Evolutionary conservation across 768 basidiomycete species (phyloP).

Genomic region (Tricholomella constricta): DNA sequence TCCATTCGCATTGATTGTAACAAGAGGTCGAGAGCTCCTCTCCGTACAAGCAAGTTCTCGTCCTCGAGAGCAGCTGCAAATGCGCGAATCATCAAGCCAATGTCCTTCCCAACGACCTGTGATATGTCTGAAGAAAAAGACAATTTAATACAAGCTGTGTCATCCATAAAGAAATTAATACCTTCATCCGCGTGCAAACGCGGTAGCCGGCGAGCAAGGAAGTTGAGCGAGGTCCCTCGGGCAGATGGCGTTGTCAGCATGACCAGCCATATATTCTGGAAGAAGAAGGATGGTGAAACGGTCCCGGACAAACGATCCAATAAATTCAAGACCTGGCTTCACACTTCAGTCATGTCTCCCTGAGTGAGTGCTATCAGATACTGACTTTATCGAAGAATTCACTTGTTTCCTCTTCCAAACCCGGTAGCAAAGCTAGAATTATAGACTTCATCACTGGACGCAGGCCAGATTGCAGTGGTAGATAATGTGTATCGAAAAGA

Average conservation of each 20-base stretch:
- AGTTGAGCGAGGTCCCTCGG: slow-evolving; percentile 85
- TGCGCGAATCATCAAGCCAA: slow-evolving; percentile 93
- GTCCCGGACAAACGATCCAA: slow-evolving; percentile 83
- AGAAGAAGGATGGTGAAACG: slow-evolving; percentile 86
- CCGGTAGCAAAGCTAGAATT: slow-evolving; percentile 90
- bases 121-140: slow-evolving; percentile 52
- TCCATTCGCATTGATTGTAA: slow-evolving; percentile 75
- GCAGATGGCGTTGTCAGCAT: slow-evolving; percentile 88
- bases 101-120: slow-evolving; percentile 76
- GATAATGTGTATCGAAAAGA: slow-evolving; percentile 91
- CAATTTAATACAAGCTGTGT: background rate
- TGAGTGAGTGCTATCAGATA: slow-evolving; percentile 10
- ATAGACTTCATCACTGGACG: slow-evolving; percentile 94
- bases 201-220: slow-evolving; percentile 80
- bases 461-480: slow-evolving; percentile 78
- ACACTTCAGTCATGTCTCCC: slow-evolving; percentile 3
- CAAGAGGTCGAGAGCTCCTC: slow-evolving; percentile 84
- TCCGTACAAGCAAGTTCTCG: slow-evolving; percentile 86
- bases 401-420: slow-evolving; percentile 95
- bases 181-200: slow-evolving; percentile 71
- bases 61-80: slow-evolving; percentile 92
- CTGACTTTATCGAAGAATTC: slow-evolving; percentile 92
- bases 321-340: slow-evolving; percentile 67
- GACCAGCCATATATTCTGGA: slow-evolving; percentile 93
- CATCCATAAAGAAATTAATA: slow-evolving; percentile 23